Conservation (phyloP, 1,284 basidiomycete species). For the Ustilago esculenta region DNA sequence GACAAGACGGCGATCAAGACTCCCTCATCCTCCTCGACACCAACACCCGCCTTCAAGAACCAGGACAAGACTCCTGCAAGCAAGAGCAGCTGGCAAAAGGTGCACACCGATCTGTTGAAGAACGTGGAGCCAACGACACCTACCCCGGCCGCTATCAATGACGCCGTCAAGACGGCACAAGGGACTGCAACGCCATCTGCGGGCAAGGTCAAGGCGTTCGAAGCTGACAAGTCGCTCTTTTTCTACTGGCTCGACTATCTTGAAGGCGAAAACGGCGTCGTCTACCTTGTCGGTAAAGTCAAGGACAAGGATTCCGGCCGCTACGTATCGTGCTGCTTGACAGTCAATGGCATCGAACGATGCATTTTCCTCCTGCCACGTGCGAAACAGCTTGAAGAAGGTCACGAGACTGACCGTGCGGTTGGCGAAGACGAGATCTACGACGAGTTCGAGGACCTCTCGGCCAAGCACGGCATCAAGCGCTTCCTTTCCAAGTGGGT, state of each 20-base stretch:
- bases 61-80: slow-evolving; percentile 20
- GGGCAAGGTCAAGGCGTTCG: slow-evolving; percentile 51
- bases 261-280: slow-evolving; percentile 60
- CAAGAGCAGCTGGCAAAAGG: slow-evolving; percentile 48
- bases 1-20: slow-evolving; percentile 24
- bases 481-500: slow-evolving; percentile 77
- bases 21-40: slow-evolving; percentile 20
- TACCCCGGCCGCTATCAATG: slow-evolving; percentile 13
- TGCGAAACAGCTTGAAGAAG: slow-evolving; percentile 67
- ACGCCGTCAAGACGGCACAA: slow-evolving; percentile 18
- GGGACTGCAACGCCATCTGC: slow-evolving; percentile 22
- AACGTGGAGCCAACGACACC: slow-evolving; percentile 40
- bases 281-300: slow-evolving; percentile 65
- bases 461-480: slow-evolving; percentile 80
- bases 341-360: slow-evolving; percentile 84
- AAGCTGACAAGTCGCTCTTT: slow-evolving; percentile 56
- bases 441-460: slow-evolving; percentile 82
- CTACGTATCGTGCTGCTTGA: slow-evolving; percentile 89
- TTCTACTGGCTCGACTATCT: slow-evolving; percentile 66
- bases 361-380: slow-evolving; percentile 92
- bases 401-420: slow-evolving; percentile 76
- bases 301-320: slow-evolving; percentile 66
- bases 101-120: slow-evolving; percentile 49
- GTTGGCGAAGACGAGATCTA: slow-evolving; percentile 75
- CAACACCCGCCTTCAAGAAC: slow-evolving; percentile 9